Evolutionary conservation across 352 stramenopile species (phyloP).

Genomic region (Phytophthora kernoviae): DNA sequence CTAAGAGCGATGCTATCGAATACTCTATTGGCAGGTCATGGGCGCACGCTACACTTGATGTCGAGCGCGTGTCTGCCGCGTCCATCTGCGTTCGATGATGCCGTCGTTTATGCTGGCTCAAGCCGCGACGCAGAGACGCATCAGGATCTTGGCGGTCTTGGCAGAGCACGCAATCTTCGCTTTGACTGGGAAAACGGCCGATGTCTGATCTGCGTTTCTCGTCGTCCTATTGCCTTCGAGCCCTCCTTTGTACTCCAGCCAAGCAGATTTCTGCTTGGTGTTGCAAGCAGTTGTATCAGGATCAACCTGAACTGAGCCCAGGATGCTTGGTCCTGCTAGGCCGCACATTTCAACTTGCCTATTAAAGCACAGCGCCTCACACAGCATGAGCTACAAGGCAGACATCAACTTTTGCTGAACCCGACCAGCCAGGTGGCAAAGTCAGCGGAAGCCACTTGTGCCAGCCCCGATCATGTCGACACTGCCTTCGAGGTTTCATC

Average conservation of each 20-base stretch:
- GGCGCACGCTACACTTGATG: neutral
- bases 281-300: constrained; percentile 6
- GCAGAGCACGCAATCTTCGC: neutral
- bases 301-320: constrained; percentile 8
- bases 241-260: constrained; percentile 1
- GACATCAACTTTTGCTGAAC: constrained; percentile 47
- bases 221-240: neutral
- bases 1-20: constrained; percentile 11
- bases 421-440: constrained; percentile 6
- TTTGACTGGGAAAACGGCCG: constrained; percentile 13
- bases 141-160: constrained; percentile 10
- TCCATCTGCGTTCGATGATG: constrained; percentile 8
- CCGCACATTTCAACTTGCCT: constrained; percentile 18
- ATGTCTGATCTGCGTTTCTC: constrained; percentile 7
- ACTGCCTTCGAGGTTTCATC: constrained; percentile 7
- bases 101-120: constrained; percentile 11
- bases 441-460: constrained; percentile 4
- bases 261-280: constrained; percentile 14
- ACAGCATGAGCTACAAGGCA: constrained; percentile 36
- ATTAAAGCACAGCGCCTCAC: constrained; percentile 3
- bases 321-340: neutral
- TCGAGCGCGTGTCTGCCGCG: constrained; percentile 17
- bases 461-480: constrained; percentile 12
- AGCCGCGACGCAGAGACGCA: constrained; percentile 1
- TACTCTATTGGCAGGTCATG: constrained; percentile 9